These are phyloP conservation scores for Penicillium lividum DNA, from an alignment of 495 filamentous ascomycete species.

Conservation along the genomic window DNA sequence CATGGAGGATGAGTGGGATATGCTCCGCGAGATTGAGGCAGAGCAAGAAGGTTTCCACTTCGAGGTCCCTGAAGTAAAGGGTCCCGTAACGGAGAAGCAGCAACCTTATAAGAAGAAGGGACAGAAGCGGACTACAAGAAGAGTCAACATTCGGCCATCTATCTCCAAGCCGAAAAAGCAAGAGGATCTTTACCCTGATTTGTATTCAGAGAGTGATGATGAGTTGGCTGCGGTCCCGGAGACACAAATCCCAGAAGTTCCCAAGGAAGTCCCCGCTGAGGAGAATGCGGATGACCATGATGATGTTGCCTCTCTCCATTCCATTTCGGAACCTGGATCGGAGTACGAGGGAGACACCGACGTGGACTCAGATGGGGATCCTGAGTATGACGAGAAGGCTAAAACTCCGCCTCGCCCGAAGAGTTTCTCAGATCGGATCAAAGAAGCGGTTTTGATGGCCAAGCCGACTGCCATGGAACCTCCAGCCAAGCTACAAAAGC, in stretches of 20 bases:
- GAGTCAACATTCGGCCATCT: slow-evolving; percentile 70
- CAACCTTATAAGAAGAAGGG: slow-evolving; percentile 88
- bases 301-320: slow-evolving; percentile 33
- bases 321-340: slow-evolving; percentile 36
- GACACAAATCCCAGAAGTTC: slow-evolving; percentile 29
- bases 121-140: slow-evolving; percentile 80
- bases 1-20: slow-evolving; percentile 76
- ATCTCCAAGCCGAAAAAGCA: slow-evolving; percentile 29
- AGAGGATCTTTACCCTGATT: slow-evolving; percentile 22
- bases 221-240: slow-evolving; percentile 36
- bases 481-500: slow-evolving; percentile 29
- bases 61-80: slow-evolving; percentile 65
- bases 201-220: slow-evolving; percentile 32
- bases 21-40: slow-evolving; percentile 76
- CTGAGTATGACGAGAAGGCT: slow-evolving; percentile 32
- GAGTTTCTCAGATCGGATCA: slow-evolving; percentile 49
- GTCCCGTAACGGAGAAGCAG: slow-evolving; percentile 37
- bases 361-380: slow-evolving; percentile 27
- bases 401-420: slow-evolving; percentile 30
- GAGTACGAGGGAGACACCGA: slow-evolving; percentile 30
- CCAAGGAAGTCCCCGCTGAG: slow-evolving; percentile 17
- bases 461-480: slow-evolving; percentile 35
- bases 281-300: slow-evolving; percentile 25
- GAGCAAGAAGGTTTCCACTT: slow-evolving; percentile 45
- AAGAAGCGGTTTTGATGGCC: slow-evolving; percentile 39